Base-by-base conservation (phyloP, 257 asterid genomes). In the Solanum raphanifolium region DNA sequence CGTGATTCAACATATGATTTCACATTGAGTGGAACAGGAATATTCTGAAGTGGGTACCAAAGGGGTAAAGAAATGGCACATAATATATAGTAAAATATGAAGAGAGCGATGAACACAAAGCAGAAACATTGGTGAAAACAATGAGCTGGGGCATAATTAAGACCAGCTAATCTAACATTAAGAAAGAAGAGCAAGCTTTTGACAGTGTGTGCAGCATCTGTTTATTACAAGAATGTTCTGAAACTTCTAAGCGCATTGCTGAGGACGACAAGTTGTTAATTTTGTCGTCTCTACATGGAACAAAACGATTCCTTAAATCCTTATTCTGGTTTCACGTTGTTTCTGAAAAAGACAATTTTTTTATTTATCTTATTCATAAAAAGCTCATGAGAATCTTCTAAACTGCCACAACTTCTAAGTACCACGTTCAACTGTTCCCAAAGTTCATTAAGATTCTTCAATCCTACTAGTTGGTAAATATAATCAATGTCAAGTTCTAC, bases 401-500 rank as follows among this genome's bases (percentile, higher is more conserved):
- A 43, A 43, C 65, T 13, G 84, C n/a, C 38, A 41, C 36, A 41
- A 78, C 84, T 25, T 25, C 23, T 4, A 25, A 78, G 36, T 41
- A 13, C 36, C 62, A 39, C 13, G 23, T 13, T 39, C 65, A 78
- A 78, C 38, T 25, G 36, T 78, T 13, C 36, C 9, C 23, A 8
- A 78, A 25, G 84, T 41, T 46, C 68, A 46, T 43, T 9, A 7
- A 81, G 85, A 81, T 27, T 46, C 68, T 46, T 81, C 10, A 16
- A 79, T 43, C 38, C 38, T 79, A 43, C 38, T 16, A 27, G 66
- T 43, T 79, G 23, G 18, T 27, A 81, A 79, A 13, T 75, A 83
- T 82, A 20, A 32, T 83, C 95, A 23, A 94, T 94, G 96, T 89
- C 96, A 43, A 86, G 93, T 89, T 92, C 92, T 27, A 91, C 90